Conservation (phyloP, 192 early-diverging fungal species). For the Umbelopsis vinacea region DNA sequence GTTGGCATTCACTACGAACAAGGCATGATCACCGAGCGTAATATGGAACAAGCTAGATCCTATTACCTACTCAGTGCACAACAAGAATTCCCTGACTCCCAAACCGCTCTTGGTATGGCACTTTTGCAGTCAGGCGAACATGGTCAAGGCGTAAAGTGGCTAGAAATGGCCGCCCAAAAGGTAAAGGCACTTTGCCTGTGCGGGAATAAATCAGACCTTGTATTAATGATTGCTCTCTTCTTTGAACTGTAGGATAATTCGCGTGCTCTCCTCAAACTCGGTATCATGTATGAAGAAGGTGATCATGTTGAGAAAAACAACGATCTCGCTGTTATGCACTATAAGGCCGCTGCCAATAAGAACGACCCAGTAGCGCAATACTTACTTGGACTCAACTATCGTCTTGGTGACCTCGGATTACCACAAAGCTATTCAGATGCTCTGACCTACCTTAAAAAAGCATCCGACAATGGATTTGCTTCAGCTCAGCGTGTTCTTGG, state of each 20-base stretch:
- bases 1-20: slow-evolving; percentile 40
- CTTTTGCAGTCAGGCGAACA: slow-evolving; percentile 24
- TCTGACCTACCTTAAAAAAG: slow-evolving; percentile 13
- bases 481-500: slow-evolving; percentile 36
- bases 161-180: slow-evolving; percentile 36
- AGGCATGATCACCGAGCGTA: slow-evolving; percentile 26
- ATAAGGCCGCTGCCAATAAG: slow-evolving; percentile 29
- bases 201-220: not conserved
- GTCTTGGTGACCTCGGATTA: slow-evolving; percentile 31
- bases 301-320: slow-evolving; percentile 33
- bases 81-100: slow-evolving; percentile 39
- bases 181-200: not conserved
- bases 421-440: slow-evolving; percentile 30
- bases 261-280: slow-evolving; percentile 38
- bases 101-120: slow-evolving; percentile 39
- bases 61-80: slow-evolving; percentile 37
- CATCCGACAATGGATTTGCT: slow-evolving; percentile 32
- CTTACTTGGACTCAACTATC: slow-evolving; percentile 37
- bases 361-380: slow-evolving; percentile 38
- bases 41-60: slow-evolving; percentile 30
- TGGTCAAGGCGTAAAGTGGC: slow-evolving; percentile 34
- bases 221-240: too few species aligned
- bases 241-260: slow-evolving; percentile 27
- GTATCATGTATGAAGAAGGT: slow-evolving; percentile 38
- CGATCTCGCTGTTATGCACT: slow-evolving; percentile 29